Percentiles rank a stretch among this genome's conserved stretches.
phyloP scores from a whole-genome alignment of 176 grass and related monocot species.

The Oryza meyeriana region DNA sequence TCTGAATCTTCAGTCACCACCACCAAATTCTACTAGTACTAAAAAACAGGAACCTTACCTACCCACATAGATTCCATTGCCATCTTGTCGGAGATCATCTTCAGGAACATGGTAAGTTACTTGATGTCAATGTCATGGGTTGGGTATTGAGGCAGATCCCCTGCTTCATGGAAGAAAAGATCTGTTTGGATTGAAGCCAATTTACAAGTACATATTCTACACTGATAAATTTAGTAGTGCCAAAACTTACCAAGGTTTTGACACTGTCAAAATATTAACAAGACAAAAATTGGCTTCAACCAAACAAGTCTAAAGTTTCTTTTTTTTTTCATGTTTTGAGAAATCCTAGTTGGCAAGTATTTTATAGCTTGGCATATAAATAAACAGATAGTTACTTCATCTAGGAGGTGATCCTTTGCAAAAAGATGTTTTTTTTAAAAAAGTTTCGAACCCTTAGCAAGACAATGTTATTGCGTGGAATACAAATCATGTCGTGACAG shows the following conservation, averaged over 20 bases:
- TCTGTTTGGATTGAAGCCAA: no score
- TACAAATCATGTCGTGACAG: no score
- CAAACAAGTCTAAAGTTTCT: no score
- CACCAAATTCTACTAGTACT: background rate
- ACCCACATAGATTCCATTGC: background rate
- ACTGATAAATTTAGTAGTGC: no score
- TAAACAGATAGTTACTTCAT: background rate
- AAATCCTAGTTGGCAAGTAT: background rate
- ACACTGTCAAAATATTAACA: no score
- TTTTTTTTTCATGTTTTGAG: background rate
- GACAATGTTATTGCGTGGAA: no score
- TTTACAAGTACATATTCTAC: no score
- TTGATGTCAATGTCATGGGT: background rate
- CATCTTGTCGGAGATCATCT: background rate
- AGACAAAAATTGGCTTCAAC: no score
- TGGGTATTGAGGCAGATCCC: background rate
- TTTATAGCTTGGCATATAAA: background rate
- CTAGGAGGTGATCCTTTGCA: background rate
- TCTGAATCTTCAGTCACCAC: conserved; percentile 2
- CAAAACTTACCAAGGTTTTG: no score
- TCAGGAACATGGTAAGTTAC: background rate
- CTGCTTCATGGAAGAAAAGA: background rate
- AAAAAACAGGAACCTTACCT: background rate
- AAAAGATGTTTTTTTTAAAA: background rate
- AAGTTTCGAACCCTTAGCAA: no score